Conservation (phyloP, 2,329 filamentous ascomycete species). For the Diplodia sapinea region DNA sequence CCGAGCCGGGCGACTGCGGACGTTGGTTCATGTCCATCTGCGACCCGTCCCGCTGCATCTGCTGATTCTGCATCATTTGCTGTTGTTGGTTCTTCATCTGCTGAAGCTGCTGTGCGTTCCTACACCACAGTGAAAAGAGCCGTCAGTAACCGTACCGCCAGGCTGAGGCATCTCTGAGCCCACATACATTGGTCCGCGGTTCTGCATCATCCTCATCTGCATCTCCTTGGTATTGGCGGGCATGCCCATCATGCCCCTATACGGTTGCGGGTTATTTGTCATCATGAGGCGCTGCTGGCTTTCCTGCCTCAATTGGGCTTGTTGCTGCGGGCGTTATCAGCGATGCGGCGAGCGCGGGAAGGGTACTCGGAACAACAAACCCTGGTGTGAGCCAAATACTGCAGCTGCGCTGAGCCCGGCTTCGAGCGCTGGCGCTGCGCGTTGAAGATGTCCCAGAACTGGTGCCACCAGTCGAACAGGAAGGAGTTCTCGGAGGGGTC, state of each 20-base stretch:
- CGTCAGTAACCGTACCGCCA: slow-evolving; percentile 9
- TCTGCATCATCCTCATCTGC: slow-evolving; percentile 77
- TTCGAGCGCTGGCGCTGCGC: slow-evolving; percentile 68
- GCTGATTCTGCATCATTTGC: slow-evolving; percentile 69
- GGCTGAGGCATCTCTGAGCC: slow-evolving; percentile 20
- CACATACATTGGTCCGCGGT: slow-evolving; percentile 74
- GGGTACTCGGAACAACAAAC: slow-evolving; percentile 57
- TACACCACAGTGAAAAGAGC: slow-evolving; percentile 40
- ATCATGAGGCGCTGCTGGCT: slow-evolving; percentile 78
- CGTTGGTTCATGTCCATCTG: slow-evolving; percentile 81
- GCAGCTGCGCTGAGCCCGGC: slow-evolving; percentile 61
- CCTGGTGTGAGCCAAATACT: slow-evolving; percentile 84
- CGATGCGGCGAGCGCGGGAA: slow-evolving; percentile 30
- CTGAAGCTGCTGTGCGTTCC: slow-evolving; percentile 70
- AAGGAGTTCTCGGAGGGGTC: slow-evolving; percentile 75
- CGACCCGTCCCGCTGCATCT: slow-evolving; percentile 88
- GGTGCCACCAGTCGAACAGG: slow-evolving; percentile 94
- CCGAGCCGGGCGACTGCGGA: slow-evolving; percentile 79
- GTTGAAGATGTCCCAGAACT: slow-evolving; percentile 96
- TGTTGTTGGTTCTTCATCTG: slow-evolving; percentile 57
- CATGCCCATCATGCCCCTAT: slow-evolving; percentile 71
- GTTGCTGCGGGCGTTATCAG: slow-evolving; percentile 55
- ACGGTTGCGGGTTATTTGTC: slow-evolving; percentile 63
- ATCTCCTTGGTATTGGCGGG: slow-evolving; percentile 62
- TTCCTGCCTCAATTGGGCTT: slow-evolving; percentile 73